phyloP scores from a whole-genome alignment of 805 yeast genomes.

The Monosporozyma servazzii region DNA sequence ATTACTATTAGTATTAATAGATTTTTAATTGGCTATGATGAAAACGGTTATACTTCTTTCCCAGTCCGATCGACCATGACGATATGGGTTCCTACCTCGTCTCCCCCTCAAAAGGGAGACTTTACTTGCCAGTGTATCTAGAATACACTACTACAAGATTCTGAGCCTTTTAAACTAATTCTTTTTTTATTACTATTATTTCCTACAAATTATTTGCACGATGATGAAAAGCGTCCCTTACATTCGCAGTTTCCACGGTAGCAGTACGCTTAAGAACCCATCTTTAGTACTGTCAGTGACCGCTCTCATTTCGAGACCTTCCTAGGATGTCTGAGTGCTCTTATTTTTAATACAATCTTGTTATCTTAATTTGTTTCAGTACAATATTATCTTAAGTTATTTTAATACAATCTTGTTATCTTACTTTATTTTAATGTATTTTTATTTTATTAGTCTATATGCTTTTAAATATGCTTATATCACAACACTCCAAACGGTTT shows the following conservation, averaged over 20 bases:
- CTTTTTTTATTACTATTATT: constrained; percentile 1
- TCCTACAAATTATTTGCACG: constrained; percentile 21
- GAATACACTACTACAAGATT: constrained; percentile 20
- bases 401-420: too few relatives aligned
- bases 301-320: constrained; percentile 61
- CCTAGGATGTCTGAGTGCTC: constrained; percentile 84
- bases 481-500: constrained; percentile 43
- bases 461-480: neutral
- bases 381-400: too few relatives aligned
- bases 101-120: constrained; percentile 31
- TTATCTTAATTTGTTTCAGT: too few relatives aligned
- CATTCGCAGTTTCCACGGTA: constrained; percentile 98
- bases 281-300: constrained; percentile 68
- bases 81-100: constrained; percentile 53
- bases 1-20: too few relatives aligned
- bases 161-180: constrained; percentile 24
- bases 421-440: constrained; percentile 4
- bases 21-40: constrained; percentile 32
- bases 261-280: constrained; percentile 76
- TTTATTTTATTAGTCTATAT: neutral
- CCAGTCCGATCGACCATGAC: constrained; percentile 93
- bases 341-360: constrained; percentile 3
- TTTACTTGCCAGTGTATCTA: constrained; percentile 78
- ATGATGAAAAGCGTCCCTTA: constrained; percentile 66
- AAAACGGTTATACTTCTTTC: constrained; percentile 70